A percentile compares a stretch with the other conserved stretches of the same genome.
These are phyloP conservation scores for Argentina anserina DNA, from an alignment of 306 rosid species.

Conservation along the genomic window DNA sequence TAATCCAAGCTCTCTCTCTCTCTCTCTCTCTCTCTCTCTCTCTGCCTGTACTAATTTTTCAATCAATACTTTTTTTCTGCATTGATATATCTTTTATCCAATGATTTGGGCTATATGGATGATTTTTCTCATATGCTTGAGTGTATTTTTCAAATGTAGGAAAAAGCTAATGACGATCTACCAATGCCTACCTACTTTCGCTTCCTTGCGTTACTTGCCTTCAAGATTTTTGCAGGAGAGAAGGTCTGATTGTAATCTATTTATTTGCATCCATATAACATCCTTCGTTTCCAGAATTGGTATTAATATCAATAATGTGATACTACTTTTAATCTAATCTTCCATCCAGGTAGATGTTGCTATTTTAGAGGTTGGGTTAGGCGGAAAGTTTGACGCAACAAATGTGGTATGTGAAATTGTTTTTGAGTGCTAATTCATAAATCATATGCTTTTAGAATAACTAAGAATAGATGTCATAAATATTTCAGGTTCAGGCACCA, in stretches of 20 bases:
- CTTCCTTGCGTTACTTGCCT: conserved; percentile 86
- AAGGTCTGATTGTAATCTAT: conserved; percentile 50
- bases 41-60: not conserved
- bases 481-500: conserved; percentile 67
- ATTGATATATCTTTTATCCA: not conserved
- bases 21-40: not conserved
- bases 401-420: conserved; percentile 58
- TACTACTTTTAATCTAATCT: conserved; percentile 3
- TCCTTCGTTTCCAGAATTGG: conserved; percentile 1
- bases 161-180: conserved; percentile 48
- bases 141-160: conserved; percentile 36
- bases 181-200: conserved; percentile 92
- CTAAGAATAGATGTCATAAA: conserved; percentile 12
- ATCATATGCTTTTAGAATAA: not conserved
- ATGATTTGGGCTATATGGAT: not conserved
- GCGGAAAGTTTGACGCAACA: conserved; percentile 88
- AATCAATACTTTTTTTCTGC: not conserved
- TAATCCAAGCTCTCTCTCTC: conserved; percentile 11
- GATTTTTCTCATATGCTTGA: not conserved
- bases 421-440: not conserved
- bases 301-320: not conserved
- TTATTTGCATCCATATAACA: not conserved
- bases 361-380: conserved; percentile 89
- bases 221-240: conserved; percentile 85
- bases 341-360: conserved; percentile 71